phyloP scores from a whole-genome alignment of 106 monocot species.

The Phalaenopsis equestris region DNA sequence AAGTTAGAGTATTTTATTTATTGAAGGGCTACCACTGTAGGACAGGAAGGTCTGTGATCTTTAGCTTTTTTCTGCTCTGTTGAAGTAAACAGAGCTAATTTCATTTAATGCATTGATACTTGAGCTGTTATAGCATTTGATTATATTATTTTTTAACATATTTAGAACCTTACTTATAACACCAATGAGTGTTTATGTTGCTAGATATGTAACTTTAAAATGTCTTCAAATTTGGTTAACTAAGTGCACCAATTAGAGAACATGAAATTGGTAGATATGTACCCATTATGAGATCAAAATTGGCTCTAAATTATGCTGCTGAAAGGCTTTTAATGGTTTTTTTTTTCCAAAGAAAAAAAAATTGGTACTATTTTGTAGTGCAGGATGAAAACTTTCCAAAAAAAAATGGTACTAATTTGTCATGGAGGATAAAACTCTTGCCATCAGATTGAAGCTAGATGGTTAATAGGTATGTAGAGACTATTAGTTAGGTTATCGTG shows the following conservation, averaged over 20 bases:
- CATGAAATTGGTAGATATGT: neutral
- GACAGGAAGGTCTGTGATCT: conserved; percentile 53
- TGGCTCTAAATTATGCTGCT: neutral
- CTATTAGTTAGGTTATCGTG: no score
- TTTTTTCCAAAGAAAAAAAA: no score
- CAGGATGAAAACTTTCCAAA: no score
- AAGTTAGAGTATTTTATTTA: conserved; percentile 85
- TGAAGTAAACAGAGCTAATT: neutral
- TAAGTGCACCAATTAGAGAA: neutral
- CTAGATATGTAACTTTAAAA: neutral
- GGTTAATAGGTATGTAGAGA: no score
- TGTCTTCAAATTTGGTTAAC: neutral
- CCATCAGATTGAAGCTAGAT: no score
- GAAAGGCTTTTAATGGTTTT: neutral
- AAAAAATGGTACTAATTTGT: no score
- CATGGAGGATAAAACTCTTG: no score
- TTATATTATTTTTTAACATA: neutral
- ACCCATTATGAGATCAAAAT: neutral
- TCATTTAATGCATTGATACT: neutral
- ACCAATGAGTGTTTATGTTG: neutral
- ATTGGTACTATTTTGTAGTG: no score
- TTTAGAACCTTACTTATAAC: neutral
- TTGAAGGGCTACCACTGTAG: conserved; percentile 39
- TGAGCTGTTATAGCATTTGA: neutral
- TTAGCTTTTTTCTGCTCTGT: neutral